Evolutionary conservation across 305 asterid species (phyloP), one percentile per base, ranked within the genome.

Genomic region (Solanum hybrid): DNA sequence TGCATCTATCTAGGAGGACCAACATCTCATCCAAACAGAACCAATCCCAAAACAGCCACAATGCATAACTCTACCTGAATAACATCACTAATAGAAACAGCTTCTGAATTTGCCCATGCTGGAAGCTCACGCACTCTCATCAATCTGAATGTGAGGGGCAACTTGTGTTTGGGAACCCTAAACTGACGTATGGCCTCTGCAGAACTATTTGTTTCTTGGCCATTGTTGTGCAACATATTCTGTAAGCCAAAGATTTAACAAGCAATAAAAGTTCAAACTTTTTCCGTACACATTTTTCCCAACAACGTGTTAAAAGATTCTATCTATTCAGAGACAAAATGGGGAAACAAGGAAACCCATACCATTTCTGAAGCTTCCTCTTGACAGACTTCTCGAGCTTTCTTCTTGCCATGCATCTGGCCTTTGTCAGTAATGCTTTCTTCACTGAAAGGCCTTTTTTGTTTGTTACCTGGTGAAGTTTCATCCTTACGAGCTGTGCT

Each of bases 81-180:
- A 88, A 94, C 98, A 93, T 97, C 98, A 90, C 89, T 90, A 91
- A 97, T 93, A 66, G 99, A 96, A 93, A 94, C 98, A 89, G 98
- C 90, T 92, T 95, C 96, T n/a, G 98, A 93, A 89, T 97, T 97
- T 86, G 99, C 96, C 99, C 99, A 96, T 80, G 90, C 92, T 56
- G 96, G 98, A 51, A 97, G 92, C 88, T 90, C 98, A 92, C 94
- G 95, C 85, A 97, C 99, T 90, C 93, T 92, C 92, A 97, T 37
- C 73, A 97, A 95, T 86, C 98, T 93, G 92, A 96, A 97, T 16
- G 96, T 93, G 56, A 78, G 86, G 11, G 97, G 95, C 29, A 94
- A 77, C 90, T 90, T 93, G 91, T 92, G 94, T 88, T 91, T 95
- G 27, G 97, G 90, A 91, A 94, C 87, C 60, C 76, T 92, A 86